Percentiles rank a stretch among this genome's conserved stretches.
These are phyloP conservation scores for Entoloma clypeatum DNA, from an alignment of 1,284 basidiomycete genomes.

Conservation along the genomic window DNA sequence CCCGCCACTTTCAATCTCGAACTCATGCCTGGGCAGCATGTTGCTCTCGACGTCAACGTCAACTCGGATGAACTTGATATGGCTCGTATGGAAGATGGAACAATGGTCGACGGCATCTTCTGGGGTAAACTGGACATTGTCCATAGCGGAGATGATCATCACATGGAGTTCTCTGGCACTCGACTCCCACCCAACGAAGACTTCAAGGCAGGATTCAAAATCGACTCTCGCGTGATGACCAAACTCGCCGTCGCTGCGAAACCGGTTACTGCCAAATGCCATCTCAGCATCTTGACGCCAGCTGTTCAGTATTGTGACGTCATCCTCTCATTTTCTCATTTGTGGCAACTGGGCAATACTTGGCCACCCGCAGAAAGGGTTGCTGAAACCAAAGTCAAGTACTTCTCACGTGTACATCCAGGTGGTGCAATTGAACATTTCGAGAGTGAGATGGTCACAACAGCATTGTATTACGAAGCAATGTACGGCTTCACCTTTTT, in stretches of 20 bases:
- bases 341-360: slow-evolving; percentile 67
- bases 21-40: slow-evolving; percentile 66
- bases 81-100: slow-evolving; percentile 84
- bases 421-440: slow-evolving; percentile 79
- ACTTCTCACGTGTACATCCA: slow-evolving; percentile 73
- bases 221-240: slow-evolving; percentile 69
- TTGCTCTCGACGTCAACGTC: slow-evolving; percentile 72
- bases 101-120: slow-evolving; percentile 74
- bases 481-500: slow-evolving; percentile 43
- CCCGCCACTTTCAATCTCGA: slow-evolving; percentile 77
- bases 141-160: slow-evolving; percentile 69
- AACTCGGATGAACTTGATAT: slow-evolving; percentile 78
- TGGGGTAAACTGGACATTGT: slow-evolving; percentile 82
- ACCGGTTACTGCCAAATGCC: slow-evolving; percentile 68
- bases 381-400: slow-evolving; percentile 69
- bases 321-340: slow-evolving; percentile 58
- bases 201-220: slow-evolving; percentile 60
- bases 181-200: slow-evolving; percentile 61
- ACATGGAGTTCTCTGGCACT: slow-evolving; percentile 77
- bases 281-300: slow-evolving; percentile 67
- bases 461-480: slow-evolving; percentile 76
- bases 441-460: slow-evolving; percentile 68
- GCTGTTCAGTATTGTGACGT: slow-evolving; percentile 73
- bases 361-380: slow-evolving; percentile 72
- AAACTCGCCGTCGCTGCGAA: slow-evolving; percentile 69